A percentile compares a stretch with the other conserved stretches of the same genome.
phyloP scores from a whole-genome alignment of 176 grass and related monocot genomes.

The Hsuehochloa calcarea region DNA sequence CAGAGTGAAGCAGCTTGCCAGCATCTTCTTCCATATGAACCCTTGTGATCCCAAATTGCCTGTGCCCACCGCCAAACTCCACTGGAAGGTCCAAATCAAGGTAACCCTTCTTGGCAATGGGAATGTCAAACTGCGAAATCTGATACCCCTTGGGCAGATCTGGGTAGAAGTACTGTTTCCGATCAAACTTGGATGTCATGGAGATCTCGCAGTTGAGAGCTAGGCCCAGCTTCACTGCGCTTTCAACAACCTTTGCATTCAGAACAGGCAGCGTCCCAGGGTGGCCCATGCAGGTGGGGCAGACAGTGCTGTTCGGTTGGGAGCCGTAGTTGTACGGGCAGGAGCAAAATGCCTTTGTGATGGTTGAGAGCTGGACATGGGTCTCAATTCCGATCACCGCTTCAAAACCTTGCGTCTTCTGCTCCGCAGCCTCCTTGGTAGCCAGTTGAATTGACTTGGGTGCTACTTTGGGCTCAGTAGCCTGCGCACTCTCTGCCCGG shows the following conservation, averaged over 20 bases:
- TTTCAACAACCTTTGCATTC: slow-evolving; percentile 74
- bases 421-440: slow-evolving; percentile 43
- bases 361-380: slow-evolving; percentile 75
- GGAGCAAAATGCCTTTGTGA: slow-evolving; percentile 83
- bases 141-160: slow-evolving; percentile 97
- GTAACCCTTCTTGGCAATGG: slow-evolving; percentile 70
- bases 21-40: slow-evolving; percentile 99
- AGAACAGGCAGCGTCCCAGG: slow-evolving; percentile 78
- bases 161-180: slow-evolving; percentile 96
- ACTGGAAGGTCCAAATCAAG: slow-evolving; percentile 83
- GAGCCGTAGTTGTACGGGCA: slow-evolving; percentile 79
- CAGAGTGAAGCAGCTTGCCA: slow-evolving; percentile 89
- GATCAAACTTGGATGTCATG: slow-evolving; percentile 87
- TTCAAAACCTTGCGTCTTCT: slow-evolving; percentile 69
- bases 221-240: slow-evolving; percentile 74
- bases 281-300: slow-evolving; percentile 87
- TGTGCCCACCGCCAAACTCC: slow-evolving; percentile 88
- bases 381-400: slow-evolving; percentile 91
- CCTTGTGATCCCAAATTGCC: slow-evolving; percentile 83
- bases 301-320: slow-evolving; percentile 73
- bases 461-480: slow-evolving; percentile 28
- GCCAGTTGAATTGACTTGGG: slow-evolving; percentile 50
- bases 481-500: slow-evolving; percentile 35
- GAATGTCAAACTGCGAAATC: slow-evolving; percentile 94
- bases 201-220: slow-evolving; percentile 81